Evolutionary conservation across 257 asterid genomes (phyloP).

Genomic region (Avicennia marina): DNA sequence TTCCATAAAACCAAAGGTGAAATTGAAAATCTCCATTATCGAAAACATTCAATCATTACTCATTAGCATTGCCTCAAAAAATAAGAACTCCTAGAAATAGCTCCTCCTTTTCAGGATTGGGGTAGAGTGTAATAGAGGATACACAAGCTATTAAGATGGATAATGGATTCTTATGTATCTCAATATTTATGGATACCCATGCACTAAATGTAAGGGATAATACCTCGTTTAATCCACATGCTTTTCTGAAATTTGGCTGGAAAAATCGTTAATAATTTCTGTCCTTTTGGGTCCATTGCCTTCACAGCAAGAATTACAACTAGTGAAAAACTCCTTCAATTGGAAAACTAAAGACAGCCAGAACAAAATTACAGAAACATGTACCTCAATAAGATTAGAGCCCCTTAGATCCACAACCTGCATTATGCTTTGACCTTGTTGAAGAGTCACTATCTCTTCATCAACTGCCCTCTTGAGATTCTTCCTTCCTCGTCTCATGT

Average conservation of each 20-base stretch:
- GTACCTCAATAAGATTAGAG: conserved; percentile 74
- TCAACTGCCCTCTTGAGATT: conserved; percentile 71
- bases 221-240: conserved; percentile 94
- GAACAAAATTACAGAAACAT: neutral
- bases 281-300: conserved; percentile 76
- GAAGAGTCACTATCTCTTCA: conserved; percentile 44
- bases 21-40: neutral
- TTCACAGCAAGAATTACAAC: neutral
- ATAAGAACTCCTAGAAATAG: too few species aligned
- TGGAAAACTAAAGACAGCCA: too few species aligned
- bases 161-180: too few species aligned
- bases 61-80: too few species aligned
- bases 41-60: too few species aligned
- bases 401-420: conserved; percentile 81
- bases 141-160: too few species aligned
- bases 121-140: too few species aligned
- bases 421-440: conserved; percentile 64
- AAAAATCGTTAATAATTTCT: conserved; percentile 59
- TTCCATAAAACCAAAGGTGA: neutral
- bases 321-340: too few species aligned
- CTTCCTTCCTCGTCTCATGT: conserved; percentile 83
- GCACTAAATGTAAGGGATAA: neutral
- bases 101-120: too few species aligned
- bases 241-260: conserved; percentile 91
- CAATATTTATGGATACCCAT: too few species aligned